Percentiles rank a stretch among this genome's conserved stretches.
Conservation (phyloP, 495 filamentous ascomycete species). For the Gamarada debralockiae region DNA sequence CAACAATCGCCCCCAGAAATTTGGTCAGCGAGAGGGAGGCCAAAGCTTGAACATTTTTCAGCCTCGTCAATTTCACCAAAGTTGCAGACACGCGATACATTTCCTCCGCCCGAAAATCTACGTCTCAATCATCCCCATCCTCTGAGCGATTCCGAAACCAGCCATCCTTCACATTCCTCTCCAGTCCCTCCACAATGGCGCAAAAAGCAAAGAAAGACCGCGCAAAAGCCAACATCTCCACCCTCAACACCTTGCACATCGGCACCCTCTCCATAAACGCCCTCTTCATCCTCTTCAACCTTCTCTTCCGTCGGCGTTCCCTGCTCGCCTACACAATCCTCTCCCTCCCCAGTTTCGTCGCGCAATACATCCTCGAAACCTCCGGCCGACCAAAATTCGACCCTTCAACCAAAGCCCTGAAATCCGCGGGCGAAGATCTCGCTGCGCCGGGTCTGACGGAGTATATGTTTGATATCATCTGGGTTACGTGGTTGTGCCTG, state of each 20-base stretch:
- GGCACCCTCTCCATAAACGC: slow-evolving; percentile 65
- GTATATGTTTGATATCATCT: slow-evolving; percentile 95
- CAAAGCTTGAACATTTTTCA: slow-evolving; percentile 4
- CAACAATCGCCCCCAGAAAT: slow-evolving; percentile 8
- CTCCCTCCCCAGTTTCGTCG: slow-evolving; percentile 66
- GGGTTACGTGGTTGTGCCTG: slow-evolving; percentile 79
- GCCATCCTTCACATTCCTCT: background rate
- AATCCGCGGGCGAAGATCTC: slow-evolving; percentile 80
- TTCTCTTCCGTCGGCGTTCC: slow-evolving; percentile 63
- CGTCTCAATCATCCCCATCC: background rate
- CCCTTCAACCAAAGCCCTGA: slow-evolving; percentile 58
- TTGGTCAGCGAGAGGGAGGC: slow-evolving; percentile 6
- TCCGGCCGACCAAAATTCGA: slow-evolving; percentile 74
- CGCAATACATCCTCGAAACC: slow-evolving; percentile 80
- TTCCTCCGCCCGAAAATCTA: background rate
- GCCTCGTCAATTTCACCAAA: slow-evolving; percentile 15
- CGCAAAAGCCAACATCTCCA: slow-evolving; percentile 70
- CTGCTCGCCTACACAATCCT: slow-evolving; percentile 68
- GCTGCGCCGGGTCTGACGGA: slow-evolving; percentile 87
- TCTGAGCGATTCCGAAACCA: background rate
- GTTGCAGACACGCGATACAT: too few relatives aligned
- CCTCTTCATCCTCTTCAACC: slow-evolving; percentile 62
- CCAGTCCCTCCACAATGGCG: slow-evolving; percentile 46
- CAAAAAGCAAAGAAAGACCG: slow-evolving; percentile 94
- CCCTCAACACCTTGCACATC: slow-evolving; percentile 75